phyloP scores from a whole-genome alignment of 441 rosid genomes.

The Gossypium gossypioides region DNA sequence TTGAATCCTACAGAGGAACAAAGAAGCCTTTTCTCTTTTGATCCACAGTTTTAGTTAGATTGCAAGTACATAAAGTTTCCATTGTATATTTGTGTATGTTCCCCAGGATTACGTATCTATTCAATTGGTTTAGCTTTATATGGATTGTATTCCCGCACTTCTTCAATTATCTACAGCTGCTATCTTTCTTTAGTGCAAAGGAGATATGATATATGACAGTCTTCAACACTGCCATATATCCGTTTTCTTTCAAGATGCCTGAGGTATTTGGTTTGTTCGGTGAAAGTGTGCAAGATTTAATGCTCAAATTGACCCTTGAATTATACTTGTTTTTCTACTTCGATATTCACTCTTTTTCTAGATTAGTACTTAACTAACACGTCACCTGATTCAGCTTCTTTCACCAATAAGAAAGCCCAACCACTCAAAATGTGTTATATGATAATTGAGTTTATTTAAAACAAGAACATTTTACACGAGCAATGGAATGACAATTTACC shows the following conservation, averaged over 20 bases:
- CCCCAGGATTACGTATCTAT: background rate
- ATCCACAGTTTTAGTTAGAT: slow-evolving; percentile 21
- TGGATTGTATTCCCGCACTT: background rate
- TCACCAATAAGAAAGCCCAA: too few relatives aligned
- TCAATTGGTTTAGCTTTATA: background rate
- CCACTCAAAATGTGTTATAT: too few relatives aligned
- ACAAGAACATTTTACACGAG: too few relatives aligned
- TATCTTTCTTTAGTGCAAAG: background rate
- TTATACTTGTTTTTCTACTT: too few relatives aligned
- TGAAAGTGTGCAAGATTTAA: too few relatives aligned
- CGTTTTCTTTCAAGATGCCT: background rate
- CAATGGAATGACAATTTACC: too few relatives aligned
- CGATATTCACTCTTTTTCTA: too few relatives aligned
- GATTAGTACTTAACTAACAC: too few relatives aligned
- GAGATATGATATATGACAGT: background rate
- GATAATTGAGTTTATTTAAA: too few relatives aligned
- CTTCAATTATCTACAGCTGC: background rate
- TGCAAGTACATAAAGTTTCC: slow-evolving; percentile 13
- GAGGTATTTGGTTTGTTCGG: slow-evolving; percentile 5
- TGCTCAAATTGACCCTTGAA: too few relatives aligned
- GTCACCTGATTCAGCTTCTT: too few relatives aligned
- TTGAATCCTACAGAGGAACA: slow-evolving; percentile 80
- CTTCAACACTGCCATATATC: background rate
- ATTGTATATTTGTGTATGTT: background rate
- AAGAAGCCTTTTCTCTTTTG: slow-evolving; percentile 54